phyloP scores from a whole-genome alignment of 2,329 filamentous ascomycete species.

The Diaporthe caulivora region DNA sequence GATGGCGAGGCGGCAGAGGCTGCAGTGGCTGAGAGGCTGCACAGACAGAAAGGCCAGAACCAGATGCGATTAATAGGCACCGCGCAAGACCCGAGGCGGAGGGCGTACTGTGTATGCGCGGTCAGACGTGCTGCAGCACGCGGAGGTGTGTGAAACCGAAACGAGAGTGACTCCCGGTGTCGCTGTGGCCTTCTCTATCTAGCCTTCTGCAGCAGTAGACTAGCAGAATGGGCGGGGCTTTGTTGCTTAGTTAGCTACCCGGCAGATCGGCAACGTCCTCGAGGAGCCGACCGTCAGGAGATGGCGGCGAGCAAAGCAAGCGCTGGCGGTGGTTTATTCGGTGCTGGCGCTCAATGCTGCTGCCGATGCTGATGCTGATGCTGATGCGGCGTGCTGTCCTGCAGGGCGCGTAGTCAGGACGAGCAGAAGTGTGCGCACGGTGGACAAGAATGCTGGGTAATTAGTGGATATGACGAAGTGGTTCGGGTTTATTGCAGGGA shows the following conservation, averaged over 20 bases:
- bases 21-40: neutral
- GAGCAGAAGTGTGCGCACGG: neutral
- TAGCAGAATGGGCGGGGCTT: neutral
- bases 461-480: slow-evolving; percentile 6
- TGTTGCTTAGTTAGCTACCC: slow-evolving; percentile 26
- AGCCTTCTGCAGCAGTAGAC: neutral
- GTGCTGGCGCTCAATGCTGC: neutral
- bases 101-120: neutral
- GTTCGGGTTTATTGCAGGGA: slow-evolving; percentile 9
- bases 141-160: slow-evolving; percentile 11
- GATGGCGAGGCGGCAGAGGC: neutral
- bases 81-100: slow-evolving; percentile 2
- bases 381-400: neutral
- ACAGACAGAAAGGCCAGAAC: neutral
- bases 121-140: slow-evolving; percentile 23
- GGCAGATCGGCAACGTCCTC: slow-evolving; percentile 7
- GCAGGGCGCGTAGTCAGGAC: slow-evolving; percentile 21
- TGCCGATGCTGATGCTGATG: neutral
- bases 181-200: neutral
- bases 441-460: neutral
- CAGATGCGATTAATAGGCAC: slow-evolving; percentile 7
- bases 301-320: neutral
- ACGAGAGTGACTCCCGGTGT: slow-evolving; percentile 4
- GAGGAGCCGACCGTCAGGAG: neutral
- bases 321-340: neutral